These are phyloP conservation scores for Pichia membranifaciens DNA, from an alignment of 805 yeast species.

Conservation along the genomic window DNA sequence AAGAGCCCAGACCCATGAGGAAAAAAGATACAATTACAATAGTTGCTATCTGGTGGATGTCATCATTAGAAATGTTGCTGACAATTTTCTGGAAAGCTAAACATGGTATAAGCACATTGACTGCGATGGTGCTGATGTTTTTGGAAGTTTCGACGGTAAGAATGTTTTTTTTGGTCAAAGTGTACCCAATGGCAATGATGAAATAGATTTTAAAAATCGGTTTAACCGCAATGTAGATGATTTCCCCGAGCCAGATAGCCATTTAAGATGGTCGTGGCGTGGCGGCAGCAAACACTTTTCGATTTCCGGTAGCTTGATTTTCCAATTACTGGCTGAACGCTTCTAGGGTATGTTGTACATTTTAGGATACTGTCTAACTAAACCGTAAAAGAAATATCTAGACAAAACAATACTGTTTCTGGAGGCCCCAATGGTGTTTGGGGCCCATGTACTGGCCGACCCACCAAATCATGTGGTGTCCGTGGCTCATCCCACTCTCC, in stretches of 20 bases:
- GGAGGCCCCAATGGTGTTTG: too few species aligned
- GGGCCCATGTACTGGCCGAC: too few species aligned
- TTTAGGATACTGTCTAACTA: too few species aligned
- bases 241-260: constrained; percentile 42
- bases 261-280: background rate
- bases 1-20: constrained; percentile 28
- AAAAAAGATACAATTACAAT: constrained; percentile 44
- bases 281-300: too few species aligned
- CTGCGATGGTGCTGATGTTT: constrained; percentile 62
- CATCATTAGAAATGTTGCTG: constrained; percentile 54
- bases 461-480: too few species aligned
- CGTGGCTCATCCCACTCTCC: too few species aligned
- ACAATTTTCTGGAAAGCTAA: constrained; percentile 72
- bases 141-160: constrained; percentile 62
- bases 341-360: too few species aligned
- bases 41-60: constrained; percentile 66
- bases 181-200: constrained; percentile 60
- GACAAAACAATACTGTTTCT: too few species aligned
- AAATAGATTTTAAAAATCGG: constrained; percentile 79
- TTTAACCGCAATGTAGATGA: constrained; percentile 73
- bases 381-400: too few species aligned
- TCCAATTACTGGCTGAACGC: too few species aligned
- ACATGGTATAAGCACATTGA: constrained; percentile 67
- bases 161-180: constrained; percentile 55
- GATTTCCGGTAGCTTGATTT: too few species aligned